Conservation (phyloP, 108 stramenopile genomes). For the Fistulifera pelliculosa region DNA sequence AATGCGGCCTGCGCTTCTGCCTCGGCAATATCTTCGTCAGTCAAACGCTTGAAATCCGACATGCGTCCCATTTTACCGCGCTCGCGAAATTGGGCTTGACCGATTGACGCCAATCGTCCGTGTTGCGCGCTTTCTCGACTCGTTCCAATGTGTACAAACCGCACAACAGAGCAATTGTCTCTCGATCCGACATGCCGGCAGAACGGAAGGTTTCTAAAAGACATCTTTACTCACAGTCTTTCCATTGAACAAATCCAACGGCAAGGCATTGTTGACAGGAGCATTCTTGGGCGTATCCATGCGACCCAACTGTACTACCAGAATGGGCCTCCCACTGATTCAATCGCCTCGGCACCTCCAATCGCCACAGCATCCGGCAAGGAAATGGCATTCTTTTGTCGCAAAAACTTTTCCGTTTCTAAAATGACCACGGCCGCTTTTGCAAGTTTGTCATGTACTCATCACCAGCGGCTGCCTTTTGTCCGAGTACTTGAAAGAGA, state of each 20-base stretch:
- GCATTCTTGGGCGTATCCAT: slow-evolving; percentile 40
- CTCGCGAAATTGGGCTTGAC: slow-evolving; percentile 68
- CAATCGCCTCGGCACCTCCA: slow-evolving; percentile 67
- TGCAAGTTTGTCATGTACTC: slow-evolving; percentile 41
- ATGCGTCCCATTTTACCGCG: slow-evolving; percentile 78
- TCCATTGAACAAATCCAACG: slow-evolving; percentile 56
- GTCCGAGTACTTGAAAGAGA: slow-evolving; percentile 41
- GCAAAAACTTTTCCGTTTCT: slow-evolving; percentile 55
- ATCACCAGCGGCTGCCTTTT: slow-evolving; percentile 23
- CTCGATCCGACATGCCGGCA: slow-evolving; percentile 76
- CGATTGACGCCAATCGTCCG: slow-evolving; percentile 68
- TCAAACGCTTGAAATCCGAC: slow-evolving; percentile 72
- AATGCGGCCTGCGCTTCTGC: slow-evolving; percentile 41
- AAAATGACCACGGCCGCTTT: slow-evolving; percentile 44
- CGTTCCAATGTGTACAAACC: slow-evolving; percentile 56
- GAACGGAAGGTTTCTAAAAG: slow-evolving; percentile 31
- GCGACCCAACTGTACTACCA: slow-evolving; percentile 68
- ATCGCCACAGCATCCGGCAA: slow-evolving; percentile 77
- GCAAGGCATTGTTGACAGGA: slow-evolving; percentile 23
- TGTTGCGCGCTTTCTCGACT: slow-evolving; percentile 58
- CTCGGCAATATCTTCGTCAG: slow-evolving; percentile 66
- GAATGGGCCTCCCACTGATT: slow-evolving; percentile 73
- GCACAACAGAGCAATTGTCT: slow-evolving; percentile 77
- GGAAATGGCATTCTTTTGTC: slow-evolving; percentile 65
- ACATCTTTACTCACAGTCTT: slow-evolving; percentile 34